phyloP scores from a whole-genome alignment of 2,329 filamentous ascomycete species.

The Aspergillus sp. region DNA sequence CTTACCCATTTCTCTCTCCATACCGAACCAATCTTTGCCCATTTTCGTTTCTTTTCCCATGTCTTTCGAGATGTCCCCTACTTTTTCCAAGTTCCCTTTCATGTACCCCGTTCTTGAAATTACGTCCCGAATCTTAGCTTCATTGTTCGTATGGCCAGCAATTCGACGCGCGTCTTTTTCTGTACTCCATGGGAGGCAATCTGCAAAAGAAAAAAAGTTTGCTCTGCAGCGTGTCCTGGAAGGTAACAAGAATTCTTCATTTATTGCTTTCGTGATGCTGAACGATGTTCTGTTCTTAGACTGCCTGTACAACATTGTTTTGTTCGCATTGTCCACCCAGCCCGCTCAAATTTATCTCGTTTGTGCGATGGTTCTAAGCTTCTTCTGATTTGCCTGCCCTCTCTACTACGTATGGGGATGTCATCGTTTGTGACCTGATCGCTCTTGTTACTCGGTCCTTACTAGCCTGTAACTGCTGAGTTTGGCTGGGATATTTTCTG shows the following conservation, averaged over 20 bases:
- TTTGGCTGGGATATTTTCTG: slow-evolving; percentile 13
- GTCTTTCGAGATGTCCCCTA: slow-evolving; percentile 13
- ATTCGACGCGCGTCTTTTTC: slow-evolving; percentile 33
- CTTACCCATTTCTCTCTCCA: slow-evolving; percentile 13
- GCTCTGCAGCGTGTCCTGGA: slow-evolving; percentile 31
- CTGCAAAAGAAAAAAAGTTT: slow-evolving; percentile 49
- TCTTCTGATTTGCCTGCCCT: slow-evolving; percentile 11
- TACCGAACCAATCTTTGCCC: neutral
- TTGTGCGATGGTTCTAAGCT: neutral
- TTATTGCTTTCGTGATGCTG: slow-evolving; percentile 33
- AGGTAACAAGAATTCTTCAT: slow-evolving; percentile 38
- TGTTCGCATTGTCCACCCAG: slow-evolving; percentile 23
- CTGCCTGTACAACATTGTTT: slow-evolving; percentile 37
- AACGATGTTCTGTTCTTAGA: slow-evolving; percentile 33
- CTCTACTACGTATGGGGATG: slow-evolving; percentile 5
- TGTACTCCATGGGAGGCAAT: slow-evolving; percentile 45
- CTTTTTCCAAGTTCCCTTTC: slow-evolving; percentile 2
- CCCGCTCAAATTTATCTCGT: slow-evolving; percentile 15
- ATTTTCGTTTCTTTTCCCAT: slow-evolving; percentile 2
- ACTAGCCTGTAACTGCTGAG: slow-evolving; percentile 24
- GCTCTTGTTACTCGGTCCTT: slow-evolving; percentile 15
- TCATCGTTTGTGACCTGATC: slow-evolving; percentile 2
- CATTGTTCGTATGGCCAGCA: slow-evolving; percentile 39
- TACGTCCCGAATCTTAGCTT: slow-evolving; percentile 26
- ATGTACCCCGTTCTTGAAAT: slow-evolving; percentile 12